Evolutionary conservation across 2,329 filamentous ascomycete species (phyloP).

Genomic region (Cladosporium sp.): DNA sequence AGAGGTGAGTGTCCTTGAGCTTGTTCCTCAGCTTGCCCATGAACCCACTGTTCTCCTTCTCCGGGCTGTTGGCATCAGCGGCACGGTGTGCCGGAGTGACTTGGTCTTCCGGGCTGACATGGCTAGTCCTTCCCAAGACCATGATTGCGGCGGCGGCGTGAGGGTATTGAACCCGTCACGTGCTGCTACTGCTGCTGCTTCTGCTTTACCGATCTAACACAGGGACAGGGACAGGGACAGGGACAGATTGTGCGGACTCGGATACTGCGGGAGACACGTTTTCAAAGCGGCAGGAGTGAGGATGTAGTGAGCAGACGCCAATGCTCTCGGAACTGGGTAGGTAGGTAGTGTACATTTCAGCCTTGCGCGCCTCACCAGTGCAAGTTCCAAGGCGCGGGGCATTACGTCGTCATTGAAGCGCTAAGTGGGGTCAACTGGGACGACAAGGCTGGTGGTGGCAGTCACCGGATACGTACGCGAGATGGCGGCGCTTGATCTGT

Average conservation of each 20-base stretch:
- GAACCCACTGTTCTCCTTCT: conserved; percentile 17
- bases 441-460: not conserved
- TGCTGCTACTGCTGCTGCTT: not conserved
- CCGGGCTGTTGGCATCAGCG: not conserved
- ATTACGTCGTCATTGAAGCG: not conserved
- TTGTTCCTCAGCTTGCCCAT: conserved; percentile 43
- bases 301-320: conserved; percentile 17
- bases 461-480: not conserved
- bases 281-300: not conserved
- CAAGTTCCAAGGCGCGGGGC: not conserved
- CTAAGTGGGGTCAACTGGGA: too few species aligned
- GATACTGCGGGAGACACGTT: not conserved
- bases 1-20: conserved; percentile 50
- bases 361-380: not conserved
- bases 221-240: not conserved
- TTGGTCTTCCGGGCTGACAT: conserved; percentile 11
- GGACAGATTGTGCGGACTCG: not conserved
- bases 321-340: conserved; percentile 9
- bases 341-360: not conserved
- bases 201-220: not conserved
- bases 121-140: conserved; percentile 9
- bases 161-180: not conserved
- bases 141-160: conserved; percentile 8
- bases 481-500: not conserved
- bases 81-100: conserved; percentile 6